Percentiles rank a stretch among this genome's conserved stretches.
Evolutionary conservation across 176 grass and related monocot species (phyloP).

Genomic region (Pontederia paniculata): DNA sequence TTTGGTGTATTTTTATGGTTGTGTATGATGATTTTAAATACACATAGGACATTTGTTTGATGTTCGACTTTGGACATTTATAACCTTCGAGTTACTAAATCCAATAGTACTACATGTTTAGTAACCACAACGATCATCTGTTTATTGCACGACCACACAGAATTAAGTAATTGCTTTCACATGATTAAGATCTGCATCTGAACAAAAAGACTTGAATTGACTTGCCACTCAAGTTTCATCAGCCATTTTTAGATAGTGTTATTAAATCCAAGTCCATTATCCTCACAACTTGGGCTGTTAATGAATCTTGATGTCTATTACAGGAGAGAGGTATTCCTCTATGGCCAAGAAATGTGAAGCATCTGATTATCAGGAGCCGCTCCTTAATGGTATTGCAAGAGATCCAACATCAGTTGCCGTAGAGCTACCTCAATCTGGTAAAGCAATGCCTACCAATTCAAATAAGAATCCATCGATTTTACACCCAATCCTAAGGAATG

Average conservation of each 20-base stretch:
- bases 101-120: no score
- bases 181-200: no score
- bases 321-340: slow-evolving; percentile 51
- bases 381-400: slow-evolving; percentile 40
- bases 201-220: no score
- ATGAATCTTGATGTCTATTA: slow-evolving; percentile 1
- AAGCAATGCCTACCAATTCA: slow-evolving; percentile 42
- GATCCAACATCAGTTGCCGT: slow-evolving; percentile 17
- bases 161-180: no score
- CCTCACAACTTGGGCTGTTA: not conserved
- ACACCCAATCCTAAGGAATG: slow-evolving; percentile 27
- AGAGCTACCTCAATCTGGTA: slow-evolving; percentile 37
- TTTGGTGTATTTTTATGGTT: no score
- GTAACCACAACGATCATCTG: no score
- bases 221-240: no score
- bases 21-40: no score
- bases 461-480: slow-evolving; percentile 38
- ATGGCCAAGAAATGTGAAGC: slow-evolving; percentile 44
- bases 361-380: slow-evolving; percentile 30
- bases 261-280: slow-evolving; percentile 4
- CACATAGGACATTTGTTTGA: no score
- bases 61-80: no score
- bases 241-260: not conserved
- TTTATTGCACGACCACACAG: no score
- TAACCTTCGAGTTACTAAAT: no score